These are phyloP conservation scores for Beauveria scarabaeidicola DNA, from an alignment of 2,329 filamentous ascomycete species.

Conservation along the genomic window DNA sequence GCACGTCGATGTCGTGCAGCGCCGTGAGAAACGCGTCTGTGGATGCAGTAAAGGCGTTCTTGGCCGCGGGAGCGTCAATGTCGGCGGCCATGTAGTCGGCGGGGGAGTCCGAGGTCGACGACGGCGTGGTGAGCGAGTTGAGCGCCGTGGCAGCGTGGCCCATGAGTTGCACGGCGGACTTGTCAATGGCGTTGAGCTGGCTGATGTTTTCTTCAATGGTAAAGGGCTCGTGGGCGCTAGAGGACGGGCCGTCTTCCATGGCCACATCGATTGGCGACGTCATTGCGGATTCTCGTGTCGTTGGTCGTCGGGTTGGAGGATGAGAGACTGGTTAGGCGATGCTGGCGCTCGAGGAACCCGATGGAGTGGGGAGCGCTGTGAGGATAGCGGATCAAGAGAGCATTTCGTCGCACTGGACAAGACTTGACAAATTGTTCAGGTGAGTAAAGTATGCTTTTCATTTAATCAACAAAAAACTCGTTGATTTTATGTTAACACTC, in stretches of 20 bases:
- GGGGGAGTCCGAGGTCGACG: constrained; percentile 12
- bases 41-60: constrained; percentile 47
- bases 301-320: neutral
- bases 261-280: constrained; percentile 22
- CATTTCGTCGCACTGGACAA: too few species aligned
- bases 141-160: constrained; percentile 38
- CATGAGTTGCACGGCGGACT: constrained; percentile 37
- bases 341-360: neutral
- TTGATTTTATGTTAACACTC: too few species aligned
- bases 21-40: constrained; percentile 62
- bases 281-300: constrained; percentile 17
- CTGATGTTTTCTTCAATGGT: constrained; percentile 69
- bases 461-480: neutral
- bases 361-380: neutral
- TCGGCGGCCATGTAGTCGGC: constrained; percentile 15
- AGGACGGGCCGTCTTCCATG: constrained; percentile 20
- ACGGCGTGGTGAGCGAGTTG: constrained; percentile 33
- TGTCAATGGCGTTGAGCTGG: constrained; percentile 73
- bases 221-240: constrained; percentile 43
- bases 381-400: neutral
- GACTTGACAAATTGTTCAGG: too few species aligned
- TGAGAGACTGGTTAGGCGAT: neutral
- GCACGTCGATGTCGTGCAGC: constrained; percentile 65
- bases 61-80: constrained; percentile 41
- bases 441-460: too few species aligned